A percentile compares a stretch with the other conserved stretches of the same genome.
These are phyloP conservation scores for Yamadazyma akitaensis DNA, from an alignment of 805 yeast species.

Conservation along the genomic window DNA sequence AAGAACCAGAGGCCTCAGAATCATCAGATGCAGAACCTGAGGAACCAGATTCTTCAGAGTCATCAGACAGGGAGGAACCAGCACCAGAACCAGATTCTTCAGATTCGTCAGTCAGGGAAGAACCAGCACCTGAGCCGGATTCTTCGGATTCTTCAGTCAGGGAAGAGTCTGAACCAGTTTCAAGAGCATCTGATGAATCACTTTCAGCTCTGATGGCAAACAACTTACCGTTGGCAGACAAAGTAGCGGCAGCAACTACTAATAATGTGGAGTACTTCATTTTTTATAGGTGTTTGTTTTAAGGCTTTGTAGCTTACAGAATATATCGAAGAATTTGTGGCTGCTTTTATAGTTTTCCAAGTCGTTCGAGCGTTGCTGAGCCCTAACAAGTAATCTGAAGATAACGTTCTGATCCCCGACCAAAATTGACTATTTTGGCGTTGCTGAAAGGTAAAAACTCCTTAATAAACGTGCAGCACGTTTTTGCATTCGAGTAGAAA, in stretches of 20 bases:
- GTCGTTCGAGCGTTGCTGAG: neutral
- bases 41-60: slow-evolving; percentile 7
- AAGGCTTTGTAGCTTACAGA: neutral
- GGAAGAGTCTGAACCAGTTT: slow-evolving; percentile 10
- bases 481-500: neutral
- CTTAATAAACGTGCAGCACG: slow-evolving; percentile 6
- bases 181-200: slow-evolving; percentile 12
- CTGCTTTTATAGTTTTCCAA: slow-evolving; percentile 1
- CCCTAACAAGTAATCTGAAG: neutral
- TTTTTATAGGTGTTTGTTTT: neutral
- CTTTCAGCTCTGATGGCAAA: slow-evolving; percentile 12
- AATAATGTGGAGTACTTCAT: slow-evolving; percentile 14
- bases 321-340: no score
- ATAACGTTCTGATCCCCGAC: neutral
- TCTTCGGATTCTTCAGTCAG: slow-evolving; percentile 3
- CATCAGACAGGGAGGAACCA: neutral
- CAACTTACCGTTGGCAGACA: slow-evolving; percentile 12
- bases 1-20: slow-evolving; percentile 7
- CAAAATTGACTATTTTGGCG: neutral
- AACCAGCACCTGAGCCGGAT: slow-evolving; percentile 7
- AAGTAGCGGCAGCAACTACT: slow-evolving; percentile 7
- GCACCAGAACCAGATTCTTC: neutral
- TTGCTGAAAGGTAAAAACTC: slow-evolving; percentile 1
- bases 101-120: slow-evolving; percentile 5
- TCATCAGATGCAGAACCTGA: slow-evolving; percentile 2